Evolutionary conservation across 768 basidiomycete species (phyloP).

Genomic region (Lactarius deliciosus): DNA sequence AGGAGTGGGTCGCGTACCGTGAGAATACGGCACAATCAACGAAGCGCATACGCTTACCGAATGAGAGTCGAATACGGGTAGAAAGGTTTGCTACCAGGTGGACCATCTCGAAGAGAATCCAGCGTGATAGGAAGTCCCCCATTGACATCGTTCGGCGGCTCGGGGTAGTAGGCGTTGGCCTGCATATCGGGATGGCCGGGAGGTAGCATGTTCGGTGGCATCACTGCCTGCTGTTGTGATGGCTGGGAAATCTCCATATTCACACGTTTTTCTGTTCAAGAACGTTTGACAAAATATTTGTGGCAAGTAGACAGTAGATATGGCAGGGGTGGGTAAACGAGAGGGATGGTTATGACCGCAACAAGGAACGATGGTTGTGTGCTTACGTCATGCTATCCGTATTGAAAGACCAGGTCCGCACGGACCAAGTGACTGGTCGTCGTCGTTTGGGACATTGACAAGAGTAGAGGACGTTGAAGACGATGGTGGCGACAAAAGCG

Average conservation of each 20-base stretch:
- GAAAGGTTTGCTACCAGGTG: constrained; percentile 86
- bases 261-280: background rate
- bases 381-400: constrained; percentile 49
- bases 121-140: constrained; percentile 85
- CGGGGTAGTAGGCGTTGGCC: constrained; percentile 63
- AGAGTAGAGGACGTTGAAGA: constrained; percentile 35
- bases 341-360: constrained; percentile 45
- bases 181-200: constrained; percentile 43
- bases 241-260: constrained; percentile 33
- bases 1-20: constrained; percentile 11
- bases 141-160: constrained; percentile 73
- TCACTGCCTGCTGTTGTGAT: constrained; percentile 48
- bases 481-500: constrained; percentile 35
- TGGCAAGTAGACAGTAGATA: constrained; percentile 33
- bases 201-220: constrained; percentile 61
- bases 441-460: constrained; percentile 24
- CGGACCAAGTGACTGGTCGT: constrained; percentile 47
- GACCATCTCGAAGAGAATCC: constrained; percentile 82
- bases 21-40: constrained; percentile 11
- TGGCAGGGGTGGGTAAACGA: constrained; percentile 40
- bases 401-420: constrained; percentile 48
- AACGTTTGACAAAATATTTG: background rate
- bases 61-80: constrained; percentile 91
- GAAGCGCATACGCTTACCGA: constrained; percentile 52
- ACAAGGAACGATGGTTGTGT: constrained; percentile 25